Percentiles rank a stretch among this genome's conserved stretches.
Conservation (phyloP, 257 asterid genomes). For the Buddleja alternifolia region DNA sequence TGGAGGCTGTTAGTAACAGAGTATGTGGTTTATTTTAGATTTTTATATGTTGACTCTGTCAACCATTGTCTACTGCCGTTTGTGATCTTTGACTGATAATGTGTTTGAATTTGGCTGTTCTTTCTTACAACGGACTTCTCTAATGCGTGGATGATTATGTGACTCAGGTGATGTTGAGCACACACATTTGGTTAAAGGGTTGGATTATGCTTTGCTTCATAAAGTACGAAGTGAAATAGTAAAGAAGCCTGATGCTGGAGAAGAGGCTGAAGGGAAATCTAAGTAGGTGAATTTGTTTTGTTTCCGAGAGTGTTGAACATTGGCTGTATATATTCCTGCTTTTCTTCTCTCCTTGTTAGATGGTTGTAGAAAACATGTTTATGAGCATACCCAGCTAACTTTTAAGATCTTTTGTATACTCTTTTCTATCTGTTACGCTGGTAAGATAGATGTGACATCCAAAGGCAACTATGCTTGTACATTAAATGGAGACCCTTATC, state of each 20-base stretch:
- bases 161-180: constrained; percentile 97
- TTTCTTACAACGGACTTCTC: constrained; percentile 12
- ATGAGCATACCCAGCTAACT: neutral
- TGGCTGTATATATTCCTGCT: constrained; percentile 3
- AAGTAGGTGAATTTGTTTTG: constrained; percentile 47
- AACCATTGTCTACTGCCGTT: neutral
- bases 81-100: constrained; percentile 4
- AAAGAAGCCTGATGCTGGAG: constrained; percentile 85
- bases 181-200: constrained; percentile 96
- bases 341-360: constrained; percentile 22
- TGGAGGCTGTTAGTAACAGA: neutral
- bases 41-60: neutral
- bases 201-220: constrained; percentile 95
- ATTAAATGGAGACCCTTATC: neutral
- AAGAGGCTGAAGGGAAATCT: constrained; percentile 68
- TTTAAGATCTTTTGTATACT: neutral
- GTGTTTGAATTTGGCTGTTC: constrained; percentile 26
- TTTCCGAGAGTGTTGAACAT: constrained; percentile 3
- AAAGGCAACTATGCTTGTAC: constrained; percentile 5
- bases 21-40: neutral
- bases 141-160: constrained; percentile 35
- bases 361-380: constrained; percentile 22
- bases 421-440: neutral
- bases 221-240: constrained; percentile 96
- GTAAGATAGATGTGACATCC: constrained; percentile 8